Base-by-base conservation (phyloP, 495 filamentous ascomycete species). In the Hypoxylon crocopeplum region DNA sequence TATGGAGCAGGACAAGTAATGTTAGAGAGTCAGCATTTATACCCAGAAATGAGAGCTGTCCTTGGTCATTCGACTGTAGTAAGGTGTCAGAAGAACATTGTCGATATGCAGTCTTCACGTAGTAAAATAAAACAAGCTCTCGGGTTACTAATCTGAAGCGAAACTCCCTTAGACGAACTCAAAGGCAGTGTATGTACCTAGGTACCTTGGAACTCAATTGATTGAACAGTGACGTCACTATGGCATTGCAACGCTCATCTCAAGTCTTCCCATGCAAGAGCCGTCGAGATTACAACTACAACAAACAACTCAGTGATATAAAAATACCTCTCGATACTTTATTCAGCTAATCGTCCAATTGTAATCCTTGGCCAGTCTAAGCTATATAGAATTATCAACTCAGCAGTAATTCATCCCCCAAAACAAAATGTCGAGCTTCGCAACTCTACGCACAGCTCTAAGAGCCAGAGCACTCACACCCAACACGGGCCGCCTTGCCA, bases 361-460 rank as follows among this genome's bases (percentile, higher is more conserved):
- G 11, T 7, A 39, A 36, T 21, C 7, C 12, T 29, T n/a, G 1
- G 5, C 6, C 24, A 3, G 15, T 10, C 8, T 32, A 45, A 34
- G 15, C n/a, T n/a, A n/a, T n/a, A 10, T 16, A 16, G 8, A 30
- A n/a, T 10, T 20, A 16, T 22, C 16, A 24, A 44, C 34, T 13
- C 0, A 32, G 2, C 22, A 34, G n/a, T 21, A 17, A 33, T 48
- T 15, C 19, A 40, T 13, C n/a, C 27, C 16, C 21, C 5, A 0
- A 34, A 36, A 58, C 20, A 36, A 38, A 16, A 62, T 64, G 55
- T 51, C 61, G 20, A 50, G 44, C 45, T 40, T 55, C 25, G 45
- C 61, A n/a, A 45, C 44, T 32, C 37, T 64, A 5, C 61, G 61
- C 45, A 56, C 61, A 48, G 57, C 65, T 53, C 38, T 64, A 27